Percentiles rank a stretch among this genome's conserved stretches.
Evolutionary conservation across 2,329 filamentous ascomycete species (phyloP).

Genomic region (Colletotrichum acutatum): DNA sequence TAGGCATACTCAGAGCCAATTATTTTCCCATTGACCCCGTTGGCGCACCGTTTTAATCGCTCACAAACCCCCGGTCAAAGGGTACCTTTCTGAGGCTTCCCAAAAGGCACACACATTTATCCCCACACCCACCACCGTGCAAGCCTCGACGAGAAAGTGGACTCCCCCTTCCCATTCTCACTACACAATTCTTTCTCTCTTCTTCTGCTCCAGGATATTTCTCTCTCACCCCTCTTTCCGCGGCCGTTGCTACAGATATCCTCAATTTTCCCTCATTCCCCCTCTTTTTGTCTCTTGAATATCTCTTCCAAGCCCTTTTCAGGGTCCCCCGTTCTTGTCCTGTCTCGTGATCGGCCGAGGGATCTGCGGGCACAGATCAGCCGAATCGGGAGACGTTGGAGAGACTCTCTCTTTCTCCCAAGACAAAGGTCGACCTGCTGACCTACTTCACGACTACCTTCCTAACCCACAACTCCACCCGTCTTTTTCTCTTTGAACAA

Average conservation of each 20-base stretch:
- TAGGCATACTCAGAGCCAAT: background rate
- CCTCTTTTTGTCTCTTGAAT: background rate
- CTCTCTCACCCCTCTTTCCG: conserved; percentile 4
- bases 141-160: conserved; percentile 34
- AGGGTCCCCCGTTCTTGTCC: background rate
- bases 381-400: conserved; percentile 11
- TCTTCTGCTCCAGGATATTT: background rate
- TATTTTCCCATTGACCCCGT: background rate
- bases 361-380: conserved; percentile 25
- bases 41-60: conserved; percentile 17
- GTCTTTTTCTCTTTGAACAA: background rate
- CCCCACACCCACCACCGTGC: conserved; percentile 31
- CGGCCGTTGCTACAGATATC: background rate
- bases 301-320: background rate
- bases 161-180: conserved; percentile 20
- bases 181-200: conserved; percentile 34
- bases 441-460: background rate
- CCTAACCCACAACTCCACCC: background rate
- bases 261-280: background rate
- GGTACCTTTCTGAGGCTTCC: background rate
- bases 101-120: conserved; percentile 23
- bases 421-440: conserved; percentile 33
- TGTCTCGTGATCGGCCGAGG: conserved; percentile 13
- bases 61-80: conserved; percentile 18
- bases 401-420: too few species aligned